Evolutionary conservation across 2,329 filamentous ascomycete genomes (phyloP), one percentile per base, ranked within the genome.

Genomic region (Zymoseptoria brevis): DNA sequence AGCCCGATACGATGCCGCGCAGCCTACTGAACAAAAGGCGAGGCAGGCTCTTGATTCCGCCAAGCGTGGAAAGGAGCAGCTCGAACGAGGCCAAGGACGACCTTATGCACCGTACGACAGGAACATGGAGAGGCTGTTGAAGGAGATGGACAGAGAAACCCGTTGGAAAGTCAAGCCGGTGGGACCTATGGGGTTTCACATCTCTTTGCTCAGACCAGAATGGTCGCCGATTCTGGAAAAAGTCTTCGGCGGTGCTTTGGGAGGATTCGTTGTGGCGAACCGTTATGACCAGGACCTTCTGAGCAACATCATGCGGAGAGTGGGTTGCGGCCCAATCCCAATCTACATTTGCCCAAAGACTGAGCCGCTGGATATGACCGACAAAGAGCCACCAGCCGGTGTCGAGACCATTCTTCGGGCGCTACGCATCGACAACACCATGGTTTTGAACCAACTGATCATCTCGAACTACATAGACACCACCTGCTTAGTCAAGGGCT

Each of bases 171-270:
- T 82, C 50, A 86, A 82, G 62, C 94, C 94, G 1, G 79, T 97
- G 35, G 94, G 94, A 0, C 94, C 94, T 0, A 78, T 97, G 13
- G 94, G 92, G 29, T 78, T 85, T 22, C 83, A 94, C 68, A 81
- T 99, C 55, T 86, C 85, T 64, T 77, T 99, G 22, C 76, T 85
- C 41, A 86, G 93, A 65, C 87, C 89, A 0, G 81, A 89, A 66
- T 99, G 94, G 94, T 88, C 87, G 1, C 82, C 83, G 0, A 85
- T 96, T 50, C 74, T 99, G 13, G 94, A 99, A 71, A 87, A 82
- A 62, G 83, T 83, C 1, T 81, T 96, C 52, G 89, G 89, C n/a
- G 74, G 73, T 3, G 79, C 77, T 0, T 76, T 97, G 30, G 87
- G 85, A 62, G 85, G 83, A 1, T 99, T 97, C 69, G 83, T 96